Base-by-base conservation (phyloP, 345 rosid genomes). In the Barbarea vulgaris region DNA sequence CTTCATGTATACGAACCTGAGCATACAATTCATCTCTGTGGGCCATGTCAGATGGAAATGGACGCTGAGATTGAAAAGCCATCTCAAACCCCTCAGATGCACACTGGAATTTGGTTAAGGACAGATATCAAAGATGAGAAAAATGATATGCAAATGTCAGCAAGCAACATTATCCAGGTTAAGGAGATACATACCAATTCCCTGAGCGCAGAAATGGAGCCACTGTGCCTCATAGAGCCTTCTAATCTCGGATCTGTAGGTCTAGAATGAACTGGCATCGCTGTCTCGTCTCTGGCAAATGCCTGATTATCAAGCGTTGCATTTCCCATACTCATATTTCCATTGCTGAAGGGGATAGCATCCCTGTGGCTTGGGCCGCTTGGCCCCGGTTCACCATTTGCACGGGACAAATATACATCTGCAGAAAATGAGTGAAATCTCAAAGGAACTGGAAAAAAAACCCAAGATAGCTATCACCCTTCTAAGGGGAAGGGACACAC, bases 21-120 rank as follows among this genome's bases (percentile, higher is more conserved):
- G 84, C 98, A 77, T 86, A 86, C 27, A 96, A 78, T 82, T 93
- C 98, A 71, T 90, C 89, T 68, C 81, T 86, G 88, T 84, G 91
- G 72, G 78, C 64, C 42, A 90, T 67, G 76, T 82, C 88, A 58
- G 87, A 74, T 54, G 82, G 44, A 63, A 25, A 67, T 5, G 81
- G 88, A 78, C 95, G 83, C 74, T 78, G 91, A 61, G 77, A 67
- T 73, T 85, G 88, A 76, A 87, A 91, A 75, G 69, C 85, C 64
- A 96, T 69, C 51, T 81, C 88, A 54, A 87, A 84, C 48, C 99
- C 98, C 81, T 89, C 96, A 81, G 75, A 79, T 84, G 72, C 80
- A 84, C 97, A 96, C 99, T 96, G 83, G 54, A 70, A 64, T 78
- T 41, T 67, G 65, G 60, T 31, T 33, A 18, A 9, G 59, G 47